Conservation (phyloP, 192 early-diverging fungal species). For the Mortierella antarctica region DNA sequence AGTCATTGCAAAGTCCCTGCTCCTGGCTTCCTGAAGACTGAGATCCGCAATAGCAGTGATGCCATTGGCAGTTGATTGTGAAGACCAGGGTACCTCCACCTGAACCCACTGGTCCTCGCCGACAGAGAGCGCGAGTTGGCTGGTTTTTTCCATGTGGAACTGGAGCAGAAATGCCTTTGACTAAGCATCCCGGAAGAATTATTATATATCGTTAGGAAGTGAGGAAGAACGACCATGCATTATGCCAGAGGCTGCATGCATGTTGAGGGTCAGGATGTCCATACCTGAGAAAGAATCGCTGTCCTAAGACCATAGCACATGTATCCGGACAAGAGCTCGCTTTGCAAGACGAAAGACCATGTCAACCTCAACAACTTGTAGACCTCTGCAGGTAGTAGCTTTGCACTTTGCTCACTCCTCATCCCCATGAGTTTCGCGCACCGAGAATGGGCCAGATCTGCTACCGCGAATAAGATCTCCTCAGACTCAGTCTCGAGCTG, state of each 20-base stretch:
- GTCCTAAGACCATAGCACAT: conserved; percentile 94
- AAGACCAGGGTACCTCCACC: conserved; percentile 93
- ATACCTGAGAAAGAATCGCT: conserved; percentile 84
- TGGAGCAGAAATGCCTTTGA: conserved; percentile 91
- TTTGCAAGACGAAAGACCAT: conserved; percentile 84
- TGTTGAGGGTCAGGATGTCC: not conserved
- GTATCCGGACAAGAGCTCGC: conserved; percentile 83
- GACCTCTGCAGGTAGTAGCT: conserved; percentile 89
- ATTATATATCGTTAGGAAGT: not conserved
- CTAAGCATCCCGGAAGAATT: conserved; percentile 42
- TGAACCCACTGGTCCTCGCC: conserved; percentile 98
- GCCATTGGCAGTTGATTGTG: conserved; percentile 85
- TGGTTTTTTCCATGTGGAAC: conserved; percentile 94
- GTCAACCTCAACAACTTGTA: conserved; percentile 83
- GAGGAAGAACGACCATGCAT: not conserved
- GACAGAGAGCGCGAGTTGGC: conserved; percentile 86
- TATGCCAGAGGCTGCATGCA: not conserved
- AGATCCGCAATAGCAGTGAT: conserved; percentile 65
- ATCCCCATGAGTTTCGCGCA: conserved; percentile 89
- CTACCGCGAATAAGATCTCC: conserved; percentile 81
- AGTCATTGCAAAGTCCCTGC: conserved; percentile 50
- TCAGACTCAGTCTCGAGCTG: conserved; percentile 75
- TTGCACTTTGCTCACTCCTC: conserved; percentile 89
- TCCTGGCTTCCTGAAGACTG: conserved; percentile 55
- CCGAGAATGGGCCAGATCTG: conserved; percentile 87